Evolutionary conservation across 352 stramenopile species (phyloP).

Genomic region (Globisporangium sylvaticum): DNA sequence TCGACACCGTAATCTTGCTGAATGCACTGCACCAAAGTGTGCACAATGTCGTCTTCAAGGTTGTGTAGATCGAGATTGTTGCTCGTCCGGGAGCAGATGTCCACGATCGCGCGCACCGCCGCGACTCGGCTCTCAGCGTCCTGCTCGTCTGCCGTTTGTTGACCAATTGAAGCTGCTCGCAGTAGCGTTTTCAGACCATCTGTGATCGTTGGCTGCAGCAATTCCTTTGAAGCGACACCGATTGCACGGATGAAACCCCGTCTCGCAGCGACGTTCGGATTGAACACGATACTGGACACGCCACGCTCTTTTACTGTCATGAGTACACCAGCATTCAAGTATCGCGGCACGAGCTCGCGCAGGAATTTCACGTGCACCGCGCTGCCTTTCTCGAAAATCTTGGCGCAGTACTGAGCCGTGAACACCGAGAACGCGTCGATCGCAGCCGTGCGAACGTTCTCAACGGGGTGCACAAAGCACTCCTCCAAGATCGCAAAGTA

Average conservation of each 20-base stretch:
- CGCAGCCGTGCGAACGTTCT: constrained; percentile 88
- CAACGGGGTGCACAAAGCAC: constrained; percentile 93
- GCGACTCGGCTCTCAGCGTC: constrained; percentile 95
- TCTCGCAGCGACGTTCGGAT: constrained; percentile 87
- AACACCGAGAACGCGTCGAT: constrained; percentile 86
- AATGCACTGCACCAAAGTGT: constrained; percentile 81
- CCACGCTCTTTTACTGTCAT: constrained; percentile 25
- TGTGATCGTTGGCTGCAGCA: constrained; percentile 29
- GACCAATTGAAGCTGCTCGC: constrained; percentile 36
- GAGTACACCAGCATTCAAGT: constrained; percentile 45
- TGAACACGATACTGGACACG: constrained; percentile 28
- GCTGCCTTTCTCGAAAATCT: constrained; percentile 50
- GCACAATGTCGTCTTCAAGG: constrained; percentile 65
- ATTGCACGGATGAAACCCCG: constrained; percentile 72
- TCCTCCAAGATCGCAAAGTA: constrained; percentile 82
- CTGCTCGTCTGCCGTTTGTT: constrained; percentile 64
- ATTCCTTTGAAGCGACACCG: constrained; percentile 32
- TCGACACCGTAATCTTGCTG: constrained; percentile 95
- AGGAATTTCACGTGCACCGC: constrained; percentile 45
- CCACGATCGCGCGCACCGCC: constrained; percentile 87
- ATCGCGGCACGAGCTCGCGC: constrained; percentile 51
- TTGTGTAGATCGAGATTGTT: constrained; percentile 39
- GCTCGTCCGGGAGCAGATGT: constrained; percentile 65
- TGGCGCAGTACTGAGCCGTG: constrained; percentile 85
- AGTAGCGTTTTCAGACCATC: constrained; percentile 37